Conservation (phyloP, 2,329 filamentous ascomycete species). For the Plenodomus tracheiphilus region DNA sequence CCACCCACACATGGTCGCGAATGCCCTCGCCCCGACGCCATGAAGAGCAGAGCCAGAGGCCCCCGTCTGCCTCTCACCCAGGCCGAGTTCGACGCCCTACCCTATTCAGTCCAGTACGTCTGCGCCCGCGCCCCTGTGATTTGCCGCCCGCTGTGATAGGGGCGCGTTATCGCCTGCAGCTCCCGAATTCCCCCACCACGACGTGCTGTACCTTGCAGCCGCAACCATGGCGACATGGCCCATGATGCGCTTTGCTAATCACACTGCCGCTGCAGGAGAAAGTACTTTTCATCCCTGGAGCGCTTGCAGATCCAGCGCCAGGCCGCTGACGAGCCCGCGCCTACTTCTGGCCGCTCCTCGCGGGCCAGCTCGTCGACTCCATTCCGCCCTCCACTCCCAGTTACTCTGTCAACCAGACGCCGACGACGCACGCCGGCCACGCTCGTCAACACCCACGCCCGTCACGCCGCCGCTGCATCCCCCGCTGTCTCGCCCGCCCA, state of each 20-base stretch:
- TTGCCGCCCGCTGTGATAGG: slow-evolving; percentile 21
- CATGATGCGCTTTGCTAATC: slow-evolving; percentile 30
- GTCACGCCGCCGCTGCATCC: neutral
- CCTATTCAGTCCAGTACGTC: slow-evolving; percentile 50
- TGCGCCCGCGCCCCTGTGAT: slow-evolving; percentile 10
- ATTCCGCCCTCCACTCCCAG: slow-evolving; percentile 23
- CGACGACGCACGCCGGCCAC: slow-evolving; percentile 42
- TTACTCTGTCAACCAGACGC: slow-evolving; percentile 24
- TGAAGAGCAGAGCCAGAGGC: slow-evolving; percentile 32
- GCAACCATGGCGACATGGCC: slow-evolving; percentile 7
- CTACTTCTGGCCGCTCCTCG: slow-evolving; percentile 29
- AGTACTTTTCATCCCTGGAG: slow-evolving; percentile 77
- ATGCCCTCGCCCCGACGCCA: slow-evolving; percentile 20
- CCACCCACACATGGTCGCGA: slow-evolving; percentile 15
- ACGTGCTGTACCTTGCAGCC: slow-evolving; percentile 37
- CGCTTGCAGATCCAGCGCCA: slow-evolving; percentile 67
- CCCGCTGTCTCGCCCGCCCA: slow-evolving; percentile 55
- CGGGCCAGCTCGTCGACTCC: slow-evolving; percentile 23
- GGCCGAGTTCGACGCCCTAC: slow-evolving; percentile 49
- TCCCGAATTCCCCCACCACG: slow-evolving; percentile 23
- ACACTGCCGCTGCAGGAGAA: slow-evolving; percentile 44
- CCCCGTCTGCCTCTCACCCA: slow-evolving; percentile 33
- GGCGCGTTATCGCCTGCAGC: slow-evolving; percentile 31
- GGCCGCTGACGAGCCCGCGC: slow-evolving; percentile 29
- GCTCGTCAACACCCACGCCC: slow-evolving; percentile 31